Base-by-base conservation (phyloP, 2,329 filamentous ascomycete genomes). In the Hymenoscyphus salicellus region DNA sequence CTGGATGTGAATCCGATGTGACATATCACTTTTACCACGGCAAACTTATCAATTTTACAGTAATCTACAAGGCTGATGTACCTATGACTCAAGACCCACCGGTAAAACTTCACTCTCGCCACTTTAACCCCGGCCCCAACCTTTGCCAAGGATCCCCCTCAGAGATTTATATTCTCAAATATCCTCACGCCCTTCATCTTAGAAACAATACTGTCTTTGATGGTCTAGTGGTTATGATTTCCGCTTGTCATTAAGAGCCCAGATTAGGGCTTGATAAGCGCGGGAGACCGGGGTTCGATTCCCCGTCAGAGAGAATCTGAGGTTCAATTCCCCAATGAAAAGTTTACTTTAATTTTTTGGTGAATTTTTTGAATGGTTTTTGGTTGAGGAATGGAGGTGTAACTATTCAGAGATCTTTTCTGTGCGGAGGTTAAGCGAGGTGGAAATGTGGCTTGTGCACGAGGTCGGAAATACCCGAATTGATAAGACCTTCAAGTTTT, bases 271-370 rank as follows among this genome's bases (percentile, higher is more conserved):
- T 1, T 56, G 30, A 38, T 43, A 49, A 49, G 46, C 69, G 67
- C 69, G 69, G 69, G 69, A 70, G 69, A 70, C 67, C 69, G 69
- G 69, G 69, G 69, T 71, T 70, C 67, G 67, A 71, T 65, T 70
- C 69, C 70, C 70, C 67, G 70, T 70, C 67, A 68, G 68, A 69
- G 68, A 70, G 68, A 58, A 26, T 49, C 20, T 26, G 20, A 49
- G 43, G 43, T 49, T 49, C 43, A 49, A 49, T 23, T 49, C 43
- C 43, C 23, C 10, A 23, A 23, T 3, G n/a, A 49, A 49, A 20
- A 11, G 43, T 49, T 49, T 49, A 11, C 26, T 0, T 49, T 8
- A 26, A 23, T 26, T 20, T 23, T 49, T 49, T 23, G 1, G 6
- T 1, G 0, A 2, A 20, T 20, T 46, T 46, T 46, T 43, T 14